Base-by-base conservation (phyloP, 2,329 filamentous ascomycete genomes). In the Fusarium armeniacum region DNA sequence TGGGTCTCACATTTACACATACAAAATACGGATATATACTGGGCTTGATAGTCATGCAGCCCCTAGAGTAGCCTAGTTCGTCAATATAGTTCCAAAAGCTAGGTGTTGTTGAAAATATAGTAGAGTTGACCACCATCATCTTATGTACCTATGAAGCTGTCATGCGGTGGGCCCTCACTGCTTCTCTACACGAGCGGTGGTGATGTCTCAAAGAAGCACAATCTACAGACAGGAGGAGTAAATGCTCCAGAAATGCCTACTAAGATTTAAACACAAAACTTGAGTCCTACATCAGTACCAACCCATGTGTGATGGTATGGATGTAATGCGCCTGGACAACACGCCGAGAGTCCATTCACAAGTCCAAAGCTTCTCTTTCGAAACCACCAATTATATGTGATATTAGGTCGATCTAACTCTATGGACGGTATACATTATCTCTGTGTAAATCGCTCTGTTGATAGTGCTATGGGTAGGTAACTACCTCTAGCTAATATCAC, bases 231-330 rank as follows among this genome's bases (percentile, higher is more conserved):
- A 20, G 50, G 35, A 20, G 50, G 35, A 32, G 58, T 20, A 44
- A 38, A 57, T 33, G 24, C 30, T 49, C 58, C 58, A 38, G 26
- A 36, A 15, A 33, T 46, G 24, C 24, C 18, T 33, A 26, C n/a
- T n/a, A n/a, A n/a, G n/a, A 28, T 43, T 22, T 16, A 1, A 26
- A 26, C 15, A 43, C 15, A 26, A 18, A 44, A 16, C 24, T 18
- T 16, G 24, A 28, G 10, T 5, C 24, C 24, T 20, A 22, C 38
- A 35, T 33, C 2, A 15, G 18, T n/a, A 26, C 26, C 10, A 28
- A 28, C 26, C 16, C 26, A 12, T 26, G 12, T 16, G 24, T 26
- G 8, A 15, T 43, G 9, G 40, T 6, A 24, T 24, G 15, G 15
- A 44, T 18, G 24, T 8, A 18, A 44, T 44, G 41, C 10, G 20